Conservation (phyloP, 441 rosid species). For the Kokia cookei region DNA sequence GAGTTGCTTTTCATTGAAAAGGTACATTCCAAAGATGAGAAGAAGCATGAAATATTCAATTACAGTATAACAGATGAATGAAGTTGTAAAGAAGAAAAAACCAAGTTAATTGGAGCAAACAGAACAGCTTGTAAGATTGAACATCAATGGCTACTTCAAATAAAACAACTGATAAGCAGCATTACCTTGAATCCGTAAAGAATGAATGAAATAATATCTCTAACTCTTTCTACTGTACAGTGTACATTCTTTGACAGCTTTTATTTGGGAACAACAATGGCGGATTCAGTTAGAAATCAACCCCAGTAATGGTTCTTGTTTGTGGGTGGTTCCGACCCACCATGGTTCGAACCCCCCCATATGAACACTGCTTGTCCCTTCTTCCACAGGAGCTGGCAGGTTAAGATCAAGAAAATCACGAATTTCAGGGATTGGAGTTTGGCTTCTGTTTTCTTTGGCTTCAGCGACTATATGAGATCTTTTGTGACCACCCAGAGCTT, state of each 20-base stretch:
- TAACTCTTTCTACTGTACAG: conserved; percentile 18
- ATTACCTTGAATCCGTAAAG: conserved; percentile 25
- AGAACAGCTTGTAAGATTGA: neutral
- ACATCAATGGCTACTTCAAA: neutral
- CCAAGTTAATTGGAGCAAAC: neutral
- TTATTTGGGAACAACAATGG: neutral
- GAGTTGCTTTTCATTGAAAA: conserved; percentile 14
- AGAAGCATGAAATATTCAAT: neutral
- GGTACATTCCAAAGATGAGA: neutral
- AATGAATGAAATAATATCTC: conserved; percentile 30
- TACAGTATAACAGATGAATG: neutral
- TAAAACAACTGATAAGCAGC: neutral
- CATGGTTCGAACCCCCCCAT: conserved; percentile 43
- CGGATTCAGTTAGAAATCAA: conserved; percentile 36
- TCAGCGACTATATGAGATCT: conserved; percentile 47
- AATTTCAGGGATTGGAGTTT: conserved; percentile 23
- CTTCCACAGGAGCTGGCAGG: conserved; percentile 56
- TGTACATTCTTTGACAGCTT: neutral
- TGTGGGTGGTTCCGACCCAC: conserved; percentile 43
- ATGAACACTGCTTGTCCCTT: conserved; percentile 26
- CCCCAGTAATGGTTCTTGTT: conserved; percentile 36
- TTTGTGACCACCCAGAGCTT: conserved; percentile 67
- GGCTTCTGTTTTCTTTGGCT: conserved; percentile 9
- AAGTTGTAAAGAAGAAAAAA: no score
- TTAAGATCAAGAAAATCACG: conserved; percentile 50